Conservation (phyloP, 768 basidiomycete genomes). For the Lentinula aciculospora region DNA sequence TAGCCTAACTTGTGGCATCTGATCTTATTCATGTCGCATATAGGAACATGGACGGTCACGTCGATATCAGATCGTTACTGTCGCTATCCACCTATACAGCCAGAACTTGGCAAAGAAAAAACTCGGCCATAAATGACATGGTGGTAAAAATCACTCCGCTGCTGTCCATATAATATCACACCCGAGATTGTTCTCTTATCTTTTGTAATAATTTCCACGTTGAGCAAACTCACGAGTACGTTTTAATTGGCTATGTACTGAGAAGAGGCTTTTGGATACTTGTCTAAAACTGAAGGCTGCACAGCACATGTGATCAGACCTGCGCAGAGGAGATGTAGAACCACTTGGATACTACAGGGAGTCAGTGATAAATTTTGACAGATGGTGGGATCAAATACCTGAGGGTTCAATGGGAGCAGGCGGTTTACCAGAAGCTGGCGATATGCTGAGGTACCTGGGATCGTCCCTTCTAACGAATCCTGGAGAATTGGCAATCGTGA, state of each 20-base stretch:
- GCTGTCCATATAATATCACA: background rate
- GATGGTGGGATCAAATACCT: conserved; percentile 43
- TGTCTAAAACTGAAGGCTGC: background rate
- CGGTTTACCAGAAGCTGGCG: conserved; percentile 75
- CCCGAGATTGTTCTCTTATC: too few relatives aligned
- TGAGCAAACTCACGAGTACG: too few relatives aligned
- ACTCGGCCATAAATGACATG: background rate
- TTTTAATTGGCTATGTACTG: background rate
- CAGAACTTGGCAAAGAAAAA: conserved; percentile 34
- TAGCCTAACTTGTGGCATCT: background rate
- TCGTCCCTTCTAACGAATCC: conserved; percentile 63
- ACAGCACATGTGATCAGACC: conserved; percentile 36
- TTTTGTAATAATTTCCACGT: too few relatives aligned
- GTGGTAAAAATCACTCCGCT: background rate
- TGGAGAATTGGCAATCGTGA: conserved; percentile 69
- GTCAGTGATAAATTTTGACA: conserved; percentile 1
- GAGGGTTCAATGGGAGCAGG: conserved; percentile 89
- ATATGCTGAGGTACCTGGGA: conserved; percentile 57
- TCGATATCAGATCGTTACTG: conserved; percentile 89
- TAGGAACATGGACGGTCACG: conserved; percentile 89
- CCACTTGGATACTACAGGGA: conserved; percentile 73
- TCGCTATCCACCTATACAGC: conserved; percentile 74
- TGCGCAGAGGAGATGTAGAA: conserved; percentile 92
- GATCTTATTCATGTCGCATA: conserved; percentile 1
- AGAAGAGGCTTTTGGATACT: background rate